These are phyloP conservation scores for Aspergillus conjunctus DNA, from an alignment of 495 filamentous ascomycete genomes.

Conservation along the genomic window DNA sequence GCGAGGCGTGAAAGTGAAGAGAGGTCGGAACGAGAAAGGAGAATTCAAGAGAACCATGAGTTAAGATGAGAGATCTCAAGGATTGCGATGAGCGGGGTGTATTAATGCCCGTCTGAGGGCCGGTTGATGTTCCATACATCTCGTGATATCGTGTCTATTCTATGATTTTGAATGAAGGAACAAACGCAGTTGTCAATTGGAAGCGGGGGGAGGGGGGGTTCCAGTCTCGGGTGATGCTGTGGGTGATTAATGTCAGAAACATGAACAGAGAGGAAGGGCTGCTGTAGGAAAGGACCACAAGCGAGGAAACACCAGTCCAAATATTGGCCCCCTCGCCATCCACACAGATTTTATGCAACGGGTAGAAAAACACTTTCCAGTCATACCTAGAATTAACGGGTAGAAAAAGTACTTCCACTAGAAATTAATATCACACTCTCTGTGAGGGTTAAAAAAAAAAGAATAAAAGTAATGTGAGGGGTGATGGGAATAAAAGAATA, in stretches of 20 bases:
- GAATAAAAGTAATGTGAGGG: too few relatives aligned
- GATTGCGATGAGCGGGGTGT: slow-evolving; percentile 93
- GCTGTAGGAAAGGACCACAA: too few relatives aligned
- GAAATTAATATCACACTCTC: too few relatives aligned
- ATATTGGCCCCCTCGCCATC: too few relatives aligned
- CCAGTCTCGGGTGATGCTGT: slow-evolving; percentile 11
- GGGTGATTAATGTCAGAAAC: slow-evolving; percentile 5
- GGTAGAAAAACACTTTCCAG: too few relatives aligned
- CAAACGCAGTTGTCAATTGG: slow-evolving; percentile 14
- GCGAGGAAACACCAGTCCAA: too few relatives aligned
- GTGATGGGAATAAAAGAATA: slow-evolving; percentile 19
- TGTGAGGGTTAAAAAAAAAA: too few relatives aligned
- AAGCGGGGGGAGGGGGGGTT: not conserved
- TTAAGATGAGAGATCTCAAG: slow-evolving; percentile 82
- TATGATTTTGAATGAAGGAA: slow-evolving; percentile 18
- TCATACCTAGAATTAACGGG: too few relatives aligned
- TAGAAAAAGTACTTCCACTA: too few relatives aligned
- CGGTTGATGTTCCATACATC: slow-evolving; percentile 87
- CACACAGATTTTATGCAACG: too few relatives aligned
- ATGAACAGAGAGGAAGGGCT: too few relatives aligned
- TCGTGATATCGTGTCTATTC: slow-evolving; percentile 33
- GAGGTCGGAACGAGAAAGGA: slow-evolving; percentile 92
- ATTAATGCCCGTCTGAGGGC: slow-evolving; percentile 89
- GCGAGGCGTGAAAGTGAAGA: slow-evolving; percentile 92
- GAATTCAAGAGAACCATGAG: slow-evolving; percentile 92